A percentile compares a stretch with the other conserved stretches of the same genome.
Conservation (phyloP, 768 basidiomycete species). For the Russula emetica region DNA sequence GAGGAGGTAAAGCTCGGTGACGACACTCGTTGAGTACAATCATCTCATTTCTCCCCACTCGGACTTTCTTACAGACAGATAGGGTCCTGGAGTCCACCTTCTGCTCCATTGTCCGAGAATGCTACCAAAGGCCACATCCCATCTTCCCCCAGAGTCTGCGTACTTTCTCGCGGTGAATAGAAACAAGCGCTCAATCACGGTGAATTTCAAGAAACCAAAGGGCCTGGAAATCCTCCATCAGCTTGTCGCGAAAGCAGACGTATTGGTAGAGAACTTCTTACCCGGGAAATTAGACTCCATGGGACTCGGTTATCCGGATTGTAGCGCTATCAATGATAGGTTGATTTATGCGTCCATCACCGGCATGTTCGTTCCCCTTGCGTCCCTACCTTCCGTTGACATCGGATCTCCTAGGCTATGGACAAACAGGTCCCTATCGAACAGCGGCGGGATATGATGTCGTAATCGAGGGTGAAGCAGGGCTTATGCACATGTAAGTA, state of each 20-base stretch:
- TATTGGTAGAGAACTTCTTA: conserved; percentile 87
- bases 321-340: conserved; percentile 66
- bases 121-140: conserved; percentile 49
- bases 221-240: conserved; percentile 72
- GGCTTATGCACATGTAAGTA: conserved; percentile 87
- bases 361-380: conserved; percentile 43
- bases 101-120: conserved; percentile 39
- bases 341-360: conserved; percentile 89
- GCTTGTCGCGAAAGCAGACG: conserved; percentile 69
- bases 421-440: conserved; percentile 86
- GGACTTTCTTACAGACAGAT: not conserved
- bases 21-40: conserved; percentile 65
- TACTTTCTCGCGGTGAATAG: conserved; percentile 89
- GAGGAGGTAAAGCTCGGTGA: conserved; percentile 80
- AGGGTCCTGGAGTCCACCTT: conserved; percentile 39
- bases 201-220: conserved; percentile 77
- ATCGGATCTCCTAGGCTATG: conserved; percentile 51
- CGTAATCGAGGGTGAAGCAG: conserved; percentile 61
- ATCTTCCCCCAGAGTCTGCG: conserved; percentile 84
- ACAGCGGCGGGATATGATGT: conserved; percentile 87
- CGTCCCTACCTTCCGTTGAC: not conserved
- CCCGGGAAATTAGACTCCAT: conserved; percentile 79
- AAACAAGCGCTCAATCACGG: conserved; percentile 84
- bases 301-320: conserved; percentile 84
- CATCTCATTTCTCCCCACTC: not conserved